Percentiles rank a stretch among this genome's conserved stretches.
phyloP scores from a whole-genome alignment of 768 basidiomycete species.

The Dioszegia aurantiaca region DNA sequence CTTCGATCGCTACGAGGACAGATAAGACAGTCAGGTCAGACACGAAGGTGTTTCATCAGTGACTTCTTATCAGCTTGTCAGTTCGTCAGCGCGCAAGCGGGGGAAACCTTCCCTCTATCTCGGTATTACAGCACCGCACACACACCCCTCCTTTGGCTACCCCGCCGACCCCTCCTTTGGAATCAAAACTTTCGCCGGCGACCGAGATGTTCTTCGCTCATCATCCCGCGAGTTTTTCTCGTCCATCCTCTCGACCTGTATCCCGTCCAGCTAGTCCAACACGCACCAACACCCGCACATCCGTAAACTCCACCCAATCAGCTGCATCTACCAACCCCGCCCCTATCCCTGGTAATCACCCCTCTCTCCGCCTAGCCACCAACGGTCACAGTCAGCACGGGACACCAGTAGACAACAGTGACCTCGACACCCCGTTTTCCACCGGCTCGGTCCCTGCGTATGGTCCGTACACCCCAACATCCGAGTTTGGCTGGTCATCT shows the following conservation, averaged over 20 bases:
- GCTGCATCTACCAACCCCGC: neutral
- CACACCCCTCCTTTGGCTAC: neutral
- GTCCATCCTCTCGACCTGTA: slow-evolving; percentile 12
- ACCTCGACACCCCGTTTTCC: neutral
- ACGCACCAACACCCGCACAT: slow-evolving; percentile 10
- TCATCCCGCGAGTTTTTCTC: slow-evolving; percentile 4
- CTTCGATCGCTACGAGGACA: neutral
- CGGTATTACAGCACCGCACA: too few species aligned
- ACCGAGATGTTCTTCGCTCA: slow-evolving; percentile 11
- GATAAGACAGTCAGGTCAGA: neutral
- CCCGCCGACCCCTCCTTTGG: neutral
- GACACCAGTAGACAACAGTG: slow-evolving; percentile 6
- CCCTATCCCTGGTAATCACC: slow-evolving; percentile 1
- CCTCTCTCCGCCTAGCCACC: neutral
- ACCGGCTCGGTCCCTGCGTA: neutral
- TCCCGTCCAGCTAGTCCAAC: slow-evolving; percentile 12
- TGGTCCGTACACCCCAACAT: slow-evolving; percentile 9
- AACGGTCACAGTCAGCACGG: slow-evolving; percentile 4
- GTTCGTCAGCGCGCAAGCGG: too few species aligned
- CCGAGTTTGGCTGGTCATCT: neutral
- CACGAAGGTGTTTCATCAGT: neutral
- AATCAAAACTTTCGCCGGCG: neutral
- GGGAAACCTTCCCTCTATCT: too few species aligned
- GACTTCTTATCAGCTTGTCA: too few species aligned
- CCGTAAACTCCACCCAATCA: neutral